These are phyloP conservation scores for Striga asiatica DNA, from an alignment of 257 asterid species.

Conservation along the genomic window DNA sequence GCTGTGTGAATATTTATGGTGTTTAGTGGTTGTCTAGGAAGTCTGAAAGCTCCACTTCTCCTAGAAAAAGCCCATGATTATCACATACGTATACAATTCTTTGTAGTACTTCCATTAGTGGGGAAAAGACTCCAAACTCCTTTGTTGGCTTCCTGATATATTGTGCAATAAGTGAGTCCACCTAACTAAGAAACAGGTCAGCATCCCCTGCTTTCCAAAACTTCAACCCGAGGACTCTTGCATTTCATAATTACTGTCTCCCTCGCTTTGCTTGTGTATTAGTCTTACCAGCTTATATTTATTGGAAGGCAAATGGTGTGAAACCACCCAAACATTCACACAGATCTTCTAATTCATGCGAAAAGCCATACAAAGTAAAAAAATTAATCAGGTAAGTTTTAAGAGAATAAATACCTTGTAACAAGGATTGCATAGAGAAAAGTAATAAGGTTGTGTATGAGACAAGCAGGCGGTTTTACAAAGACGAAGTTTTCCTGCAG, in stretches of 20 bases:
- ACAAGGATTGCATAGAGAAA: constrained; percentile 87
- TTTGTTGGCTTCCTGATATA: neutral
- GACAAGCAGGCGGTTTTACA: constrained; percentile 52
- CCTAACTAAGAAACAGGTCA: constrained; percentile 2
- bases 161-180: neutral
- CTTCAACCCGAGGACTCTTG: constrained; percentile 10
- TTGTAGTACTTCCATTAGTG: neutral
- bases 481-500: constrained; percentile 52
- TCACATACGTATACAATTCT: neutral
- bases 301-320: neutral
- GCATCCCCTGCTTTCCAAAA: neutral
- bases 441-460: constrained; percentile 71
- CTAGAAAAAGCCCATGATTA: neutral
- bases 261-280: neutral
- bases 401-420: constrained; percentile 51
- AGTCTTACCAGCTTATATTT: neutral
- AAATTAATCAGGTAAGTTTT: neutral
- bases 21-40: no score
- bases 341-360: neutral
- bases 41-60: neutral
- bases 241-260: neutral
- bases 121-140: neutral
- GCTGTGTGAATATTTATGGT: no score
- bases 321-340: constrained; percentile 1
- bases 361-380: constrained; percentile 5